Evolutionary conservation across 1,284 basidiomycete species (phyloP).

Genomic region (Meripilus lineatus): DNA sequence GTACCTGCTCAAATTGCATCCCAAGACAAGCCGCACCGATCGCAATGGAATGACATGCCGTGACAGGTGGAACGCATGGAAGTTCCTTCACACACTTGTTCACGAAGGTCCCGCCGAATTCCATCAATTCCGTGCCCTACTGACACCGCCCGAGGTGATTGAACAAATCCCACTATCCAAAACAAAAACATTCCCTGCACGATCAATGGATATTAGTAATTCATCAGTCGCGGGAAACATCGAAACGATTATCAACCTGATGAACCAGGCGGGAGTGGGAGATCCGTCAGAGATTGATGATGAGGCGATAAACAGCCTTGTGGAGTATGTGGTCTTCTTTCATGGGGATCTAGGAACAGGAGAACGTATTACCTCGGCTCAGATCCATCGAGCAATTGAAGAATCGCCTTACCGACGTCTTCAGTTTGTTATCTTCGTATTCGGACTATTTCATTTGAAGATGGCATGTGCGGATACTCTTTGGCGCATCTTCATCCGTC

Average conservation of each 20-base stretch:
- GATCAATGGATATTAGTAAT: constrained; percentile 23
- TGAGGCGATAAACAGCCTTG: constrained; percentile 7
- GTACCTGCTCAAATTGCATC: background rate
- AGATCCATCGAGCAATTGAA: background rate
- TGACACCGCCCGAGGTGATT: constrained; percentile 22
- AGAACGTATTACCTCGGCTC: constrained; percentile 12
- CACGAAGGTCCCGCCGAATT: constrained; percentile 23
- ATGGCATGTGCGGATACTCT: constrained; percentile 2
- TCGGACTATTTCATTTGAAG: background rate
- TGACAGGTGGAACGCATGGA: constrained; percentile 23
- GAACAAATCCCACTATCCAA: constrained; percentile 25
- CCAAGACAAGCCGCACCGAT: constrained; percentile 3
- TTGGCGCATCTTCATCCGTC: background rate
- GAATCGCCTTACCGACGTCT: background rate
- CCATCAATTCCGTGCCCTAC: constrained; percentile 9
- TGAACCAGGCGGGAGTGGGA: constrained; percentile 24
- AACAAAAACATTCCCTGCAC: constrained; percentile 21
- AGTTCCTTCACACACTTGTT: constrained; percentile 20
- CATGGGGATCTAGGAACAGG: constrained; percentile 25
- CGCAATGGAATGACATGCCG: constrained; percentile 13
- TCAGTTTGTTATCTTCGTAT: background rate
- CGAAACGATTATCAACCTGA: constrained; percentile 19
- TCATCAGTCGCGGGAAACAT: constrained; percentile 22
- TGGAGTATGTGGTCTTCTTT: constrained; percentile 18
- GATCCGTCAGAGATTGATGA: constrained; percentile 9